Conservation (phyloP, 2,329 filamentous ascomycete species). For the Aspergillus tanneri region DNA sequence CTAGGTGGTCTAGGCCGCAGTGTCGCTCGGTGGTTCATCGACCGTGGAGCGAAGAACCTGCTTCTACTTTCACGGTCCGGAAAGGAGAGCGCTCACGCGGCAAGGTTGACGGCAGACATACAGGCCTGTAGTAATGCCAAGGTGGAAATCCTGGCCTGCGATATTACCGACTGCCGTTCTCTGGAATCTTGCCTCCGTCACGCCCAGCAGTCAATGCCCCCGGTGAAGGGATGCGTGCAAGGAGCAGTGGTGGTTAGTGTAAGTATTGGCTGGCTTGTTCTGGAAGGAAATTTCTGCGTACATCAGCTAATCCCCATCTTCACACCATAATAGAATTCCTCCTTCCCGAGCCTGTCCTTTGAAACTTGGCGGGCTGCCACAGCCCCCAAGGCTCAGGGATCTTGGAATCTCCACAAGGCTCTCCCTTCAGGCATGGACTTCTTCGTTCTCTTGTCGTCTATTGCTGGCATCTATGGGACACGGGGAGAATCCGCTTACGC, state of each 20-base stretch:
- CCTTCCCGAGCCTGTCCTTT: conserved; percentile 43
- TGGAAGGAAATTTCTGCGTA: too few species aligned
- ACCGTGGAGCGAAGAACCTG: conserved; percentile 11
- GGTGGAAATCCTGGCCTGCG: too few species aligned
- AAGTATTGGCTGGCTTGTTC: background rate
- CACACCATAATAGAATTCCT: conserved; percentile 23
- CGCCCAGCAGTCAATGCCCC: conserved; percentile 14
- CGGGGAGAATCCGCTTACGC: conserved; percentile 44
- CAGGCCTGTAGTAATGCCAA: conserved; percentile 10
- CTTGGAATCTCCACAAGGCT: conserved; percentile 33
- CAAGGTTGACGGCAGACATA: background rate
- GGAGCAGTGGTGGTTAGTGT: conserved; percentile 25
- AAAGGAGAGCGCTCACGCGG: background rate
- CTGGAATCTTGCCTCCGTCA: conserved; percentile 22
- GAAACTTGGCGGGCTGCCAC: conserved; percentile 36
- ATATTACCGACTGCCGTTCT: too few species aligned
- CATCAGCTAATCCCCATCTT: too few species aligned
- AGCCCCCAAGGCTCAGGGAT: conserved; percentile 39
- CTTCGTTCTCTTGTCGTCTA: conserved; percentile 38
- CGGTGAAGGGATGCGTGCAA: conserved; percentile 36
- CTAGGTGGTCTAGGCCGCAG: conserved; percentile 19
- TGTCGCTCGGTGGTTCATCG: conserved; percentile 10
- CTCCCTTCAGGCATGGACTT: conserved; percentile 37
- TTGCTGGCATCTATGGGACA: conserved; percentile 44
- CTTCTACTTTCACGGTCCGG: conserved; percentile 15